phyloP scores from a whole-genome alignment of 1,284 basidiomycete species.

The Chalciporus sp. region DNA sequence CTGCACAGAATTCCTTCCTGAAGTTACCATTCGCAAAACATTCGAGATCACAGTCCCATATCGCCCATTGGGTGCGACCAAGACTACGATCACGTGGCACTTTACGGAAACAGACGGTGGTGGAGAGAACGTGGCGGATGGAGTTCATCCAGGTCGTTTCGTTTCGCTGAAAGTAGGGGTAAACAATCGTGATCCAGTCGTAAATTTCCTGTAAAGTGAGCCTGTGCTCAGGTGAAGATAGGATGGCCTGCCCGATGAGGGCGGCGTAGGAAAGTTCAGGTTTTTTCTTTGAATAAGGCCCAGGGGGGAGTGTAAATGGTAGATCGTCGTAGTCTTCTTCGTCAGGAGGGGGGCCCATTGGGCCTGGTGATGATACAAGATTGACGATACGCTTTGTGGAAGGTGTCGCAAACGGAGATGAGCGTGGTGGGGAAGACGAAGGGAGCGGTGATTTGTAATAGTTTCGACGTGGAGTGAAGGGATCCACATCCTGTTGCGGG shows the following conservation, averaged over 20 bases:
- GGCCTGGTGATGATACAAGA: constrained; percentile 78
- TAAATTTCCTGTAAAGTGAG: constrained; percentile 96
- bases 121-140: constrained; percentile 84
- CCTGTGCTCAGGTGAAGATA: constrained; percentile 81
- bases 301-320: constrained; percentile 77
- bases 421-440: constrained; percentile 50
- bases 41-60: constrained; percentile 70
- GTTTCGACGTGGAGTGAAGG: constrained; percentile 47
- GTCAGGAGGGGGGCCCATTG: constrained; percentile 61
- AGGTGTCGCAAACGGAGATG: constrained; percentile 56
- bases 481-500: constrained; percentile 27
- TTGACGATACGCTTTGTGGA: constrained; percentile 56
- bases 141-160: constrained; percentile 97
- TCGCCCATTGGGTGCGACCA: constrained; percentile 76
- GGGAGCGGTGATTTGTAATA: constrained; percentile 50
- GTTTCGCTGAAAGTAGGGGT: constrained; percentile 90
- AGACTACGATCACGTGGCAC: constrained; percentile 64
- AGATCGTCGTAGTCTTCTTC: constrained; percentile 63
- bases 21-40: constrained; percentile 74
- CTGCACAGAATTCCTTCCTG: constrained; percentile 68
- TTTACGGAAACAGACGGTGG: constrained; percentile 79
- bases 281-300: constrained; percentile 78
- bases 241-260: constrained; percentile 92
- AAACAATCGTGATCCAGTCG: constrained; percentile 91
- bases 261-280: constrained; percentile 91